Evolutionary conservation across 1,284 basidiomycete species (phyloP).

Genomic region (Cutaneotrichosporon sp.): DNA sequence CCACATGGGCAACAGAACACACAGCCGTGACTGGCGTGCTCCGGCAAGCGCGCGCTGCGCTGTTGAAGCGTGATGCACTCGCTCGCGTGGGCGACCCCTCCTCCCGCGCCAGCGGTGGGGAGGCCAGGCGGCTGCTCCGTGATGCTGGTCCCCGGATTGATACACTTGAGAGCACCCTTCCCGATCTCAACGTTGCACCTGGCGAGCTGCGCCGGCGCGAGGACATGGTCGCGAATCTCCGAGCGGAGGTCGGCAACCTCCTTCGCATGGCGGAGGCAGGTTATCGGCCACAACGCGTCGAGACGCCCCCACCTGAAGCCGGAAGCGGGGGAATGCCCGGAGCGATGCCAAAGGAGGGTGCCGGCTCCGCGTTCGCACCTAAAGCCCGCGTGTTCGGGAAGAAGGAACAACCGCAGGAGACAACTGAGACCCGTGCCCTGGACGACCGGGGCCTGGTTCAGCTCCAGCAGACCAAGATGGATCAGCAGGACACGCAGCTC

Average conservation of each 20-base stretch:
- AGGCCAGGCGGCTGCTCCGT: conserved; percentile 76
- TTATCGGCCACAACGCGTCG: conserved; percentile 11
- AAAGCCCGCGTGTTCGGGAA: conserved; percentile 65
- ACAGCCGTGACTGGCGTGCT: conserved; percentile 66
- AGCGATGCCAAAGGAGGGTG: background rate
- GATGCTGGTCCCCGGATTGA: conserved; percentile 65
- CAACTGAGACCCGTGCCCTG: conserved; percentile 75
- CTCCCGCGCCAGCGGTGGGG: conserved; percentile 73
- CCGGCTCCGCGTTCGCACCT: background rate
- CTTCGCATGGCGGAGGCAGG: conserved; percentile 45
- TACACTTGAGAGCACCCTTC: conserved; percentile 64
- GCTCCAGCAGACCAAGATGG: conserved; percentile 73
- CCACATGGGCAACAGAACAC: conserved; percentile 80
- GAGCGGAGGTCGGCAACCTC: conserved; percentile 63
- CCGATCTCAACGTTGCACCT: conserved; percentile 57
- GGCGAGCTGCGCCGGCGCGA: conserved; percentile 76
- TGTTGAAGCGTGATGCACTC: conserved; percentile 80
- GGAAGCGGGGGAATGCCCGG: background rate
- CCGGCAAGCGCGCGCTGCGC: conserved; percentile 71
- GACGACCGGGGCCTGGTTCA: conserved; percentile 75
- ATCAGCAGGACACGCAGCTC: conserved; percentile 77
- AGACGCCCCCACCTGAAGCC: conserved; percentile 5
- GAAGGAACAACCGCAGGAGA: conserved; percentile 65
- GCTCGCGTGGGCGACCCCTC: conserved; percentile 66
- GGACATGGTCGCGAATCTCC: conserved; percentile 72